Conservation (phyloP, 352 stramenopile species). For the Phytophthora pinifolia region DNA sequence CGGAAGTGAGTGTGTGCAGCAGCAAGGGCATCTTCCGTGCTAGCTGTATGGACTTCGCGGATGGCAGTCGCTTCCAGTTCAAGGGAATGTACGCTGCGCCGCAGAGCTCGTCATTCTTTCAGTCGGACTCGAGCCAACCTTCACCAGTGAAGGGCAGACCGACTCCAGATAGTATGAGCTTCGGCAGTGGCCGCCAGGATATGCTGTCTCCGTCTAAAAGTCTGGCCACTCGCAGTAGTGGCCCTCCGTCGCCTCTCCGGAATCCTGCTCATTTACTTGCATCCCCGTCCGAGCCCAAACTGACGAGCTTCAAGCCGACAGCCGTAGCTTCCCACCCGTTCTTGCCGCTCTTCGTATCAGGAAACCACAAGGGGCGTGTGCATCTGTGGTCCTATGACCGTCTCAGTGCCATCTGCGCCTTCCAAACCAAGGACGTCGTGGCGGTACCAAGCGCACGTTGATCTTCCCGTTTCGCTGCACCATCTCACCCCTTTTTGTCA, state of each 20-base stretch:
- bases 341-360: slow-evolving; percentile 78
- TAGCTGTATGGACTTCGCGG: slow-evolving; percentile 62
- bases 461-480: background rate
- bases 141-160: slow-evolving; percentile 32
- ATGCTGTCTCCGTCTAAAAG: slow-evolving; percentile 28
- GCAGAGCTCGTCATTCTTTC: slow-evolving; percentile 42
- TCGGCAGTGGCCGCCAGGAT: slow-evolving; percentile 5
- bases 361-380: slow-evolving; percentile 77
- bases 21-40: slow-evolving; percentile 76
- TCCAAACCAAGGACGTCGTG: slow-evolving; percentile 68
- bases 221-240: slow-evolving; percentile 24
- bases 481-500: background rate
- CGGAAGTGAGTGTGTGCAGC: slow-evolving; percentile 74
- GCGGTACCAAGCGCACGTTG: slow-evolving; percentile 33
- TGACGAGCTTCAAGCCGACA: slow-evolving; percentile 75
- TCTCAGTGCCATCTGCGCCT: slow-evolving; percentile 63
- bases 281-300: slow-evolving; percentile 42
- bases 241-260: slow-evolving; percentile 28
- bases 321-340: slow-evolving; percentile 75
- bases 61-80: slow-evolving; percentile 78
- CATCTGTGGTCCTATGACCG: slow-evolving; percentile 87
- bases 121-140: slow-evolving; percentile 21
- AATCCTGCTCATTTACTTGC: slow-evolving; percentile 33
- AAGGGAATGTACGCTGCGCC: slow-evolving; percentile 75
- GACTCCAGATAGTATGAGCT: slow-evolving; percentile 20